Evolutionary conservation across 2,329 filamentous ascomycete genomes (phyloP).

Genomic region (Hymenotorrendiella dingleyae): DNA sequence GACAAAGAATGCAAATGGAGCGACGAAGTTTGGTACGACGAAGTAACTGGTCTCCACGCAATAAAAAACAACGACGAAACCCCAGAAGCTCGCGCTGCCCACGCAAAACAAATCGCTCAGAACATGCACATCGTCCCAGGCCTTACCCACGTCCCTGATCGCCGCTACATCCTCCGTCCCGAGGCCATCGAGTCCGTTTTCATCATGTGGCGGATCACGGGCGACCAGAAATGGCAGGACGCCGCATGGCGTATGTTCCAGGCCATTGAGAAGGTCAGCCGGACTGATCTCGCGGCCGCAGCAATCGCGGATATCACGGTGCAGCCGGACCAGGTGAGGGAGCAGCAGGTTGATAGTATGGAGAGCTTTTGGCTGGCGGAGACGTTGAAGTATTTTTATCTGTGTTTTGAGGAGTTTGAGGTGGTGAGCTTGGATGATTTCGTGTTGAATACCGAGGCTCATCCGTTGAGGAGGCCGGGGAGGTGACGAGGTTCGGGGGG

Average conservation of each 20-base stretch:
- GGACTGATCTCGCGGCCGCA: slow-evolving; percentile 38
- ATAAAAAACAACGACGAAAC: slow-evolving; percentile 56
- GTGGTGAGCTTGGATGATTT: slow-evolving; percentile 55
- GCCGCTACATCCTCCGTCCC: slow-evolving; percentile 49
- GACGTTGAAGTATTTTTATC: slow-evolving; percentile 58
- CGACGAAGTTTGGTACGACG: slow-evolving; percentile 45
- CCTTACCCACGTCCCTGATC: slow-evolving; percentile 20
- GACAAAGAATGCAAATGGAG: slow-evolving; percentile 22
- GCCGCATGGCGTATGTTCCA: slow-evolving; percentile 45
- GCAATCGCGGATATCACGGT: slow-evolving; percentile 36
- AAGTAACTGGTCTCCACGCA: slow-evolving; percentile 12
- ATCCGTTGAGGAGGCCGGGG: slow-evolving; percentile 34
- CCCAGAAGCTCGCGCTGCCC: not conserved
- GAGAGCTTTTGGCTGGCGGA: slow-evolving; percentile 61
- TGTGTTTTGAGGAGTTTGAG: slow-evolving; percentile 44
- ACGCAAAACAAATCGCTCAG: too few relatives aligned
- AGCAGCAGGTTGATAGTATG: slow-evolving; percentile 43
- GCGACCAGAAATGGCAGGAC: slow-evolving; percentile 33
- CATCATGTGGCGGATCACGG: slow-evolving; percentile 42
- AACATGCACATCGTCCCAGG: slow-evolving; percentile 19
- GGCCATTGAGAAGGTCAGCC: slow-evolving; percentile 37
- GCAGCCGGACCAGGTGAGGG: slow-evolving; percentile 37
- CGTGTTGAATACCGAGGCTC: slow-evolving; percentile 39
- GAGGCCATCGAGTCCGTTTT: slow-evolving; percentile 65
- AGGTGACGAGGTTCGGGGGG: too few relatives aligned